Base-by-base conservation (phyloP, 768 basidiomycete genomes). In the Boletus reticulatus region DNA sequence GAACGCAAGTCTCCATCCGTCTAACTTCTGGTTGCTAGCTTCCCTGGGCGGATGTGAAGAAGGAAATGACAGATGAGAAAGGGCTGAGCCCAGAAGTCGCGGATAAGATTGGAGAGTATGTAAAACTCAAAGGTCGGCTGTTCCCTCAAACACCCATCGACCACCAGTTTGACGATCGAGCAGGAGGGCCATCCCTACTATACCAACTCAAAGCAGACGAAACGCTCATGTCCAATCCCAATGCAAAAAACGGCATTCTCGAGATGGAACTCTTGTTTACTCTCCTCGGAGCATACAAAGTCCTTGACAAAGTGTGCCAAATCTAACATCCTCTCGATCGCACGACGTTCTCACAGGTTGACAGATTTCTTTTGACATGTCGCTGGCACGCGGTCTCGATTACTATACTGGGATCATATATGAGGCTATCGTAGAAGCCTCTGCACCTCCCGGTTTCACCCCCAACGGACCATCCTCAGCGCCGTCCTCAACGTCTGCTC, bases 381-480 rank as follows among this genome's bases (percentile, higher is more conserved):
- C 94, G 3, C 84, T 99, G 14, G 96, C 96, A n/a, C 88, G 96
- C 32, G 96, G 96, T 38, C 81, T 98, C 20, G 97, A 98, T 72
- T 98, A 99, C 73, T 98, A 99, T 74, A 99, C 96, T 2, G 97
- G 97, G 17, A 87, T 99, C 65, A 98, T 98, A 69, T 98, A 96
- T 73, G 96, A 99, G 73, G 97, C 93, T 42, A 83, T 91, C 58
- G 91, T 94, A 39, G 94, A 92, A 66, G 92, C 87, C 2, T 98
- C 95, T 10, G 95, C 95, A 0, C 94, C 96, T 2, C 95, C 96
- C 0, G 86, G 85, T 4, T 85, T 93, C 75, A 61, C 75, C 32
- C 74, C 83, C 48, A 78, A 82, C 60, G 80, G 81, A 1, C 77
- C 81, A 0, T 65, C 79, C 13, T 62, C 76, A 5, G 64, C 68